These are phyloP conservation scores for Calocybe cyanea DNA, from an alignment of 768 basidiomycete species.

Conservation along the genomic window DNA sequence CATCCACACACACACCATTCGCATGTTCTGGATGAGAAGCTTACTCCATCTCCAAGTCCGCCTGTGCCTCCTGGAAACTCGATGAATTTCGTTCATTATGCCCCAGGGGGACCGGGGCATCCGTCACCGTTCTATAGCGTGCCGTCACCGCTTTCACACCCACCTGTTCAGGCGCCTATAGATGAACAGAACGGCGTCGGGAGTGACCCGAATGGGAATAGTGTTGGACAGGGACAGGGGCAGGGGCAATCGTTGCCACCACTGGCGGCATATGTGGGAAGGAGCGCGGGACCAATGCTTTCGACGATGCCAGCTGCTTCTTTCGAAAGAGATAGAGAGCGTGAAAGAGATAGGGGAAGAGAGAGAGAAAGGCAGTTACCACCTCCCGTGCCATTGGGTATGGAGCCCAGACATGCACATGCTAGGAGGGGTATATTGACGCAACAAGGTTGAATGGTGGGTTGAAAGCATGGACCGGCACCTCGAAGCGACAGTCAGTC, in stretches of 20 bases:
- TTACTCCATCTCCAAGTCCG: slow-evolving; percentile 68
- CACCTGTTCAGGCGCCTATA: slow-evolving; percentile 29
- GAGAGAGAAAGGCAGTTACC: slow-evolving; percentile 48
- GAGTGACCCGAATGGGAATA: slow-evolving; percentile 15
- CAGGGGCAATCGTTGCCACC: slow-evolving; percentile 1
- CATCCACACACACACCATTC: slow-evolving; percentile 17
- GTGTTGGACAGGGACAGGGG: slow-evolving; percentile 19
- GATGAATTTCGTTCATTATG: slow-evolving; percentile 59
- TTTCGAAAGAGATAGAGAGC: slow-evolving; percentile 54
- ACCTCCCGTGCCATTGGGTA: slow-evolving; percentile 41
- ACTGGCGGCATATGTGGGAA: slow-evolving; percentile 10
- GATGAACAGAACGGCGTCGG: slow-evolving; percentile 11
- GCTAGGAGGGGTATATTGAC: slow-evolving; percentile 33
- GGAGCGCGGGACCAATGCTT: slow-evolving; percentile 36
- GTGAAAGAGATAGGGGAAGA: slow-evolving; percentile 45
- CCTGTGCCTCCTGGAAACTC: slow-evolving; percentile 34
- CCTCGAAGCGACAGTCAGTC: background rate
- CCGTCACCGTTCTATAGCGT: slow-evolving; percentile 42
- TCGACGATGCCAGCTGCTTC: slow-evolving; percentile 38
- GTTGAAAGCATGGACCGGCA: background rate
- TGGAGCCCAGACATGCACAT: slow-evolving; percentile 33
- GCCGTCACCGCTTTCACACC: slow-evolving; percentile 50
- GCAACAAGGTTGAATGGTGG: slow-evolving; percentile 24
- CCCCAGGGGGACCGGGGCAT: slow-evolving; percentile 33
- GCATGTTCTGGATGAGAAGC: slow-evolving; percentile 26